Evolutionary conservation across 1,284 basidiomycete species (phyloP).

Genomic region (Microbotryum lychnidis-dioicae): DNA sequence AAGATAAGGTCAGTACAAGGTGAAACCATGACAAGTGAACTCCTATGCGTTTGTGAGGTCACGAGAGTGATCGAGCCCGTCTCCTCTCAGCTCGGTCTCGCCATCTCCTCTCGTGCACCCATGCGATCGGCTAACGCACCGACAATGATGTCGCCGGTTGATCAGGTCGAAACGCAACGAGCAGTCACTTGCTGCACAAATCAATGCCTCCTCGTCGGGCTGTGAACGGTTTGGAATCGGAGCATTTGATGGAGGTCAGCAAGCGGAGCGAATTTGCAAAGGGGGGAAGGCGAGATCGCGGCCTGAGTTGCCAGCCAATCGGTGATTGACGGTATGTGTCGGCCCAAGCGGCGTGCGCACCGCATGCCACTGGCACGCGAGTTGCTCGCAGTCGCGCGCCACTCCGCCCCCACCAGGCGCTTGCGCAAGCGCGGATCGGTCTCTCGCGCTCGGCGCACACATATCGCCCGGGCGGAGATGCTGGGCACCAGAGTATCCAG

Average conservation of each 20-base stretch:
- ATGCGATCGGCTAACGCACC: neutral
- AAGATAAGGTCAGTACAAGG: neutral
- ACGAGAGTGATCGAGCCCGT: neutral
- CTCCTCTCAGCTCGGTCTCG: neutral
- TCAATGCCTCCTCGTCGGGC: conserved; percentile 6
- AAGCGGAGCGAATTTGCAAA: neutral
- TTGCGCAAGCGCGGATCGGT: neutral
- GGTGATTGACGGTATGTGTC: neutral
- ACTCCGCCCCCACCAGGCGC: neutral
- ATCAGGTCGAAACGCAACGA: neutral
- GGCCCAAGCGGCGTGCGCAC: neutral
- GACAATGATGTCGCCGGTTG: neutral
- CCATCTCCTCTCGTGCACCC: neutral
- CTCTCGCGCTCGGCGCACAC: no score
- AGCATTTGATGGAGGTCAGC: no score
- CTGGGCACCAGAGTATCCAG: no score
- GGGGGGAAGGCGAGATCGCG: neutral
- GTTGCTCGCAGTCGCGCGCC: neutral
- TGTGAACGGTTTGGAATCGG: neutral
- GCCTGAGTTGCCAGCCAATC: neutral
- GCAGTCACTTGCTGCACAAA: neutral
- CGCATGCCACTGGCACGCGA: neutral
- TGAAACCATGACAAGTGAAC: neutral
- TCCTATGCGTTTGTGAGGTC: neutral
- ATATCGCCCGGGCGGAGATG: no score